Conservation (phyloP, 768 basidiomycete genomes). For the Boletus speciosus region DNA sequence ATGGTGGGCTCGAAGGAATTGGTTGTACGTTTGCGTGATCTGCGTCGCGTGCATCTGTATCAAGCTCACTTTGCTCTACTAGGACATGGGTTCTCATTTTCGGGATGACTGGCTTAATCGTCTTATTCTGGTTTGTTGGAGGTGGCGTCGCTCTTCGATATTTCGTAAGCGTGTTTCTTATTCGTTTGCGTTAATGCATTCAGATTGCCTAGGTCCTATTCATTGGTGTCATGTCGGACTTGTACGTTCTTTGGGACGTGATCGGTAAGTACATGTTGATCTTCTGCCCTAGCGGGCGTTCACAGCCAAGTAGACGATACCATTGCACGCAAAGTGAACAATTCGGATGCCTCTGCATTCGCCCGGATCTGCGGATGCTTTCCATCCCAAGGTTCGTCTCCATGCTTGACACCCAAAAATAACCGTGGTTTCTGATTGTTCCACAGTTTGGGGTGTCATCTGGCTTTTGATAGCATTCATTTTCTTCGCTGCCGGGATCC, state of each 20-base stretch:
- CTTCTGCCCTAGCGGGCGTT: background rate
- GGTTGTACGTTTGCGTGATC: constrained; percentile 48
- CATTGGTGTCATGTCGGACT: constrained; percentile 82
- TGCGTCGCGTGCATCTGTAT: background rate
- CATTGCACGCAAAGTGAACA: constrained; percentile 76
- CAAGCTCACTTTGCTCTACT: constrained; percentile 22
- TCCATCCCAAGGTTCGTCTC: constrained; percentile 63
- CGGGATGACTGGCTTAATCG: constrained; percentile 74
- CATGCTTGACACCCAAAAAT: background rate
- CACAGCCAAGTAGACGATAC: constrained; percentile 61
- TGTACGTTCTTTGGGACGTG: constrained; percentile 89
- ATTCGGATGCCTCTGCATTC: constrained; percentile 84
- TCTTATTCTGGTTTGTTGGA: constrained; percentile 81
- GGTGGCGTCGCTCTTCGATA: constrained; percentile 74
- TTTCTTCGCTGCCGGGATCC: constrained; percentile 72
- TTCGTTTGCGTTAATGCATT: background rate
- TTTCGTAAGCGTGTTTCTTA: constrained; percentile 45
- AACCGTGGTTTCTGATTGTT: constrained; percentile 2
- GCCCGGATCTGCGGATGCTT: constrained; percentile 83
- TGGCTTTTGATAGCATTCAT: constrained; percentile 75
- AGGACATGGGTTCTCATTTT: constrained; percentile 79
- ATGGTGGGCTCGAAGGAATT: constrained; percentile 81
- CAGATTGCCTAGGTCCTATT: constrained; percentile 59
- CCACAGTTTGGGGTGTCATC: constrained; percentile 79
- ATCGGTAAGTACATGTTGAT: constrained; percentile 48